phyloP scores from a whole-genome alignment of 345 rosid species.

The Syzygium grande region DNA sequence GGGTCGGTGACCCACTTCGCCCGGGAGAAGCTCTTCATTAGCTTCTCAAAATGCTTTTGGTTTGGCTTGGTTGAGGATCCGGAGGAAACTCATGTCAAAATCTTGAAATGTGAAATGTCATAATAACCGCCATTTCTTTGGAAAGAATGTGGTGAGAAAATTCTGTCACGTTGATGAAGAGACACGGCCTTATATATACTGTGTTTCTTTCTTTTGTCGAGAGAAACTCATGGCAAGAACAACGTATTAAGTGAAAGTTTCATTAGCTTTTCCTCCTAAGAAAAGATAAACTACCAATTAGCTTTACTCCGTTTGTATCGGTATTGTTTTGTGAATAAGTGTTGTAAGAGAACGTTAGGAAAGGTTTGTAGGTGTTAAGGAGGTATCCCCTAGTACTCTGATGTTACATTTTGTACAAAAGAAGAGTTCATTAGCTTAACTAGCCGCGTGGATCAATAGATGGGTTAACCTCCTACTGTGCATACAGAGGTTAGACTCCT shows the following conservation, averaged over 20 bases:
- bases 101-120: neutral
- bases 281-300: neutral
- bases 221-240: neutral
- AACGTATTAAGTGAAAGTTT: neutral
- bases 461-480: neutral
- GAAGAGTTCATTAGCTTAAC: neutral
- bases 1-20: constrained; percentile 50
- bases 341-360: neutral
- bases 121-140: neutral
- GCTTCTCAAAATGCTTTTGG: too few relatives aligned
- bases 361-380: neutral
- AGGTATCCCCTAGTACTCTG: neutral
- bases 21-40: constrained; percentile 19
- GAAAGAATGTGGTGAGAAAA: neutral
- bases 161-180: too few relatives aligned
- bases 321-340: neutral
- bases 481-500: neutral
- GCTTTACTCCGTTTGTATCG: neutral
- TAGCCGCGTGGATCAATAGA: neutral
- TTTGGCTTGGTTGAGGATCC: too few relatives aligned
- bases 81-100: too few relatives aligned
- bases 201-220: neutral
- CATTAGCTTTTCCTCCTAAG: neutral
- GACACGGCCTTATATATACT: neutral
- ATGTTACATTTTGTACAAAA: neutral